Percentiles rank a stretch among this genome's conserved stretches.
phyloP scores from a whole-genome alignment of 75 land plant genomes.

The Adiantum capillusveneris region DNA sequence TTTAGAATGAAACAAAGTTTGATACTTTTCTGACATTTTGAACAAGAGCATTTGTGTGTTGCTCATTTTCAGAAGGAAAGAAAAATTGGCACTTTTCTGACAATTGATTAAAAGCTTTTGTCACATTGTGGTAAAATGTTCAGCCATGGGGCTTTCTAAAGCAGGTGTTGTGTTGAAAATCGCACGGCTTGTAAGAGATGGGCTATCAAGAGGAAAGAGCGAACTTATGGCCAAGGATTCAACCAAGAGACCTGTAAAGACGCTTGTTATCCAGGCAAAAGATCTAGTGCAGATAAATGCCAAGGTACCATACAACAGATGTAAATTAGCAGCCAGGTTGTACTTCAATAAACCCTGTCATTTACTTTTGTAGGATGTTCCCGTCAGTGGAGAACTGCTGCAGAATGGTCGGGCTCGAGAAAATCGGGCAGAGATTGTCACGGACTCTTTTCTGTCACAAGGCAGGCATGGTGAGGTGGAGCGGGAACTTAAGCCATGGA shows the following conservation, averaged over 20 bases:
- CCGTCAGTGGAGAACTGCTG: slow-evolving; percentile 43
- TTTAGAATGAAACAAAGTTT: too few species aligned
- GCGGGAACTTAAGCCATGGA: slow-evolving; percentile 82
- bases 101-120: too few species aligned
- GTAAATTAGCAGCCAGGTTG: too few species aligned
- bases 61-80: too few species aligned
- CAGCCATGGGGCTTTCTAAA: slow-evolving; percentile 1
- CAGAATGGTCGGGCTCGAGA: slow-evolving; percentile 45
- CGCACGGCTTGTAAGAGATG: slow-evolving; percentile 72
- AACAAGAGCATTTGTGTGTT: too few species aligned
- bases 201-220: slow-evolving; percentile 36
- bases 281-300: slow-evolving; percentile 91
- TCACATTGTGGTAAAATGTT: too few species aligned
- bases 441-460: slow-evolving; percentile 66
- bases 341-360: too few species aligned
- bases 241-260: slow-evolving; percentile 47
- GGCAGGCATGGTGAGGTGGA: slow-evolving; percentile 50
- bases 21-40: too few species aligned
- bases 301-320: slow-evolving; percentile 46
- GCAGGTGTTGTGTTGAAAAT: slow-evolving; percentile 73
- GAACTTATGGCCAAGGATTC: slow-evolving; percentile 28
- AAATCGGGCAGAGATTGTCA: slow-evolving; percentile 56
- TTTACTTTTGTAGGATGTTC: slow-evolving; percentile 66
- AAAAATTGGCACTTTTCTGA: too few species aligned
- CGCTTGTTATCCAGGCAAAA: slow-evolving; percentile 60